These are phyloP conservation scores for Pouteria campechiana DNA, from an alignment of 179 eudicot species.

Conservation along the genomic window DNA sequence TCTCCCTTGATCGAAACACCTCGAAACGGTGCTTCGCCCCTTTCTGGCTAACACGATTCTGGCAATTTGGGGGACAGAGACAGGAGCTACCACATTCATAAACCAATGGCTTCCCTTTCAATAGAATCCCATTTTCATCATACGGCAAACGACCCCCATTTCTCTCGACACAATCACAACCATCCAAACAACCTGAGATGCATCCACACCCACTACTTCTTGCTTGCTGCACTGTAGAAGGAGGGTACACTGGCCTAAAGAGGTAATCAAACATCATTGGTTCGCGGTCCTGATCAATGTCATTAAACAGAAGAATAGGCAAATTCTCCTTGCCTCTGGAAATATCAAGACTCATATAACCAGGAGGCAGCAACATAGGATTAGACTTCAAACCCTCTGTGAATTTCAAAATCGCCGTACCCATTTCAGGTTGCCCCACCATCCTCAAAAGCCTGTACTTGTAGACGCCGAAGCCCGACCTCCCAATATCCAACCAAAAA, in stretches of 20 bases:
- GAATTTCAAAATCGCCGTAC: conserved; percentile 33
- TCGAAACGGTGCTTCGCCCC: conserved; percentile 37
- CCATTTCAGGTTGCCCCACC: conserved; percentile 54
- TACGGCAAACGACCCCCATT: conserved; percentile 52
- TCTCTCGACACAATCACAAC: conserved; percentile 38
- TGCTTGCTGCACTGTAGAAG: conserved; percentile 23
- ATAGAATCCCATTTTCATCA: conserved; percentile 38
- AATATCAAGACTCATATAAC: conserved; percentile 39
- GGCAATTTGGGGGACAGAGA: conserved; percentile 43
- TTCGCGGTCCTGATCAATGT: conserved; percentile 33
- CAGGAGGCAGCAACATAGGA: conserved; percentile 31
- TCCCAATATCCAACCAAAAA: conserved; percentile 49
- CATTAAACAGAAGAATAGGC: conserved; percentile 41
- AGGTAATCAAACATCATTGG: conserved; percentile 37
- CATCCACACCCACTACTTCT: conserved; percentile 44
- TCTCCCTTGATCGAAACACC: conserved; percentile 49
- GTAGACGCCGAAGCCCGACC: conserved; percentile 49
- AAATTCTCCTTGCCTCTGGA: conserved; percentile 41
- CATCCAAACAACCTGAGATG: conserved; percentile 28
- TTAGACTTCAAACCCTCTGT: conserved; percentile 29
- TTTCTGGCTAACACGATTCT: conserved; percentile 47
- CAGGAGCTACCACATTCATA: conserved; percentile 54
- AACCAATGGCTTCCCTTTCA: conserved; percentile 43
- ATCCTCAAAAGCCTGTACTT: conserved; percentile 43
- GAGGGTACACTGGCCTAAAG: conserved; percentile 29